Evolutionary conservation across 257 asterid genomes (phyloP).

Genomic region (Thymus mandschuricus): DNA sequence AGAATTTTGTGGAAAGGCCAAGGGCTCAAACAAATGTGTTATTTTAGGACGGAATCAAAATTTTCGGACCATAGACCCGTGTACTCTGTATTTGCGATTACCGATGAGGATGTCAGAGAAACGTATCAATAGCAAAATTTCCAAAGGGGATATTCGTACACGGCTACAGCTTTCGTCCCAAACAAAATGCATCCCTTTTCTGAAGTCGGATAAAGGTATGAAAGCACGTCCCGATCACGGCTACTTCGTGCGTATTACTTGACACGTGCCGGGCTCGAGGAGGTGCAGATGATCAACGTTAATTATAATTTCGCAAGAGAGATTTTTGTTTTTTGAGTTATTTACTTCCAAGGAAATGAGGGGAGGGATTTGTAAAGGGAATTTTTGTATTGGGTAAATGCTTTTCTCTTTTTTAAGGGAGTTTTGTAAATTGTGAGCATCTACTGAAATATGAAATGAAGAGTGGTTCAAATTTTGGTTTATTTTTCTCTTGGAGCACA

Average conservation of each 20-base stretch:
- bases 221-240: not conserved
- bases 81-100: slow-evolving; percentile 55
- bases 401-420: slow-evolving; percentile 1
- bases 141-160: not conserved
- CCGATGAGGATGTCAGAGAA: not conserved
- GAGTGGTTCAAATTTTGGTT: too few relatives aligned
- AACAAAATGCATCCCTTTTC: too few relatives aligned
- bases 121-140: slow-evolving; percentile 27
- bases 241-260: not conserved
- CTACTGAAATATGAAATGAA: not conserved
- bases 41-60: slow-evolving; percentile 69
- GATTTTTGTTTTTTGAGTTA: not conserved
- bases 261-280: not conserved
- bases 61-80: slow-evolving; percentile 94
- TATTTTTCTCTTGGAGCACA: too few relatives aligned
- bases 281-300: too few relatives aligned
- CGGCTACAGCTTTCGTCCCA: not conserved
- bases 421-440: slow-evolving; percentile 6
- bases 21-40: slow-evolving; percentile 68
- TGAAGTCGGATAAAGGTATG: not conserved
- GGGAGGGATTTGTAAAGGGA: not conserved
- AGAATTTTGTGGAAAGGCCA: slow-evolving; percentile 82
- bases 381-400: not conserved
- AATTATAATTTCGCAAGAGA: not conserved
- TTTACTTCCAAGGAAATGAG: not conserved